Evolutionary conservation across 768 basidiomycete genomes (phyloP).

Genomic region (Lyophyllum shimeji): DNA sequence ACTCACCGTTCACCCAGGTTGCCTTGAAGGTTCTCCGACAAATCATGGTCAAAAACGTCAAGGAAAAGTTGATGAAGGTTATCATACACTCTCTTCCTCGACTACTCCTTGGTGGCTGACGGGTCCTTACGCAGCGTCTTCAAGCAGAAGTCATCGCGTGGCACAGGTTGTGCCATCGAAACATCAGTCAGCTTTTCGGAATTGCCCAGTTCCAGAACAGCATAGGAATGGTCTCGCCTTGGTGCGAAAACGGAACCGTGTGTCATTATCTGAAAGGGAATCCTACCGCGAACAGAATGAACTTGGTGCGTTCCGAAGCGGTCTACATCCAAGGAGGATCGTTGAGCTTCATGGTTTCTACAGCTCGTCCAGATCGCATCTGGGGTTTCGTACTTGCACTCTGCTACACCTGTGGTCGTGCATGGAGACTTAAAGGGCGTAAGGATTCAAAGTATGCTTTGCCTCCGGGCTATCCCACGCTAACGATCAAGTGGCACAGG

Average conservation of each 20-base stretch:
- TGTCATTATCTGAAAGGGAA: slow-evolving; percentile 46
- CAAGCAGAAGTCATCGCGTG: slow-evolving; percentile 57
- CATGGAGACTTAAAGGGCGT: slow-evolving; percentile 68
- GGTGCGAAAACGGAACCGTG: slow-evolving; percentile 61
- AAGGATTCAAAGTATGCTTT: slow-evolving; percentile 20
- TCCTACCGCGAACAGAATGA: slow-evolving; percentile 40
- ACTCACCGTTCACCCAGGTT: slow-evolving; percentile 36
- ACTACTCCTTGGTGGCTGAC: not conserved
- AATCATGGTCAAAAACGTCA: slow-evolving; percentile 48
- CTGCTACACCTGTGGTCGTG: slow-evolving; percentile 50
- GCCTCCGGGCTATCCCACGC: not conserved
- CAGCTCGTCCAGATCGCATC: slow-evolving; percentile 57
- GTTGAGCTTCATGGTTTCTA: not conserved
- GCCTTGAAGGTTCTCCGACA: slow-evolving; percentile 58
- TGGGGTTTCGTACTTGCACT: slow-evolving; percentile 58
- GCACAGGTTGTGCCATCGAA: slow-evolving; percentile 55
- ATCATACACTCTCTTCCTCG: not conserved
- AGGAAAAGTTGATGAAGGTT: slow-evolving; percentile 54
- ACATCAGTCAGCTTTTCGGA: slow-evolving; percentile 55
- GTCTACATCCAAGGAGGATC: not conserved
- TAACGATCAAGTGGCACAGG: slow-evolving; percentile 29
- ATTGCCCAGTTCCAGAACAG: slow-evolving; percentile 49
- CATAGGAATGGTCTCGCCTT: slow-evolving; percentile 65
- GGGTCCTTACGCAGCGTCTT: slow-evolving; percentile 38
- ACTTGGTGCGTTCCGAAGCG: slow-evolving; percentile 40